A percentile compares a stretch with the other conserved stretches of the same genome.
phyloP scores from a whole-genome alignment of 2,329 filamentous ascomycete species.

The Coniella vitis region DNA sequence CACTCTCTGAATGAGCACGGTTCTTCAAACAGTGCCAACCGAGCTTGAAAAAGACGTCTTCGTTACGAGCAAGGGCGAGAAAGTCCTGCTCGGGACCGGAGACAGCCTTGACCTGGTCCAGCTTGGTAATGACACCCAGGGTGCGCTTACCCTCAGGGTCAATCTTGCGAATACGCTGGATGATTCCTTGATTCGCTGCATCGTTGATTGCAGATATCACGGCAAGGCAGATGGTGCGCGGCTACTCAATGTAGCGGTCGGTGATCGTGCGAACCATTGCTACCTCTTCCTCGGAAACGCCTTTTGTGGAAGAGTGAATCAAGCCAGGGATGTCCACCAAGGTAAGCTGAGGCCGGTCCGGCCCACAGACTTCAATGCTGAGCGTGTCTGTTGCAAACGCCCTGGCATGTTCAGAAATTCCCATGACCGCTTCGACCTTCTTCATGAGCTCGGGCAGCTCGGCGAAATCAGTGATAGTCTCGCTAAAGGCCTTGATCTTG shows the following conservation, averaged over 20 bases:
- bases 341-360: conserved; percentile 39
- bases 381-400: conserved; percentile 34
- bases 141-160: conserved; percentile 31
- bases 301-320: conserved; percentile 27
- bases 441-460: conserved; percentile 17
- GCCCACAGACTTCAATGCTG: conserved; percentile 34
- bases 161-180: conserved; percentile 26
- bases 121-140: conserved; percentile 43
- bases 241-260: conserved; percentile 45
- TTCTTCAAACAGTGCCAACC: conserved; percentile 35
- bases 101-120: conserved; percentile 26
- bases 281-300: conserved; percentile 33
- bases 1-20: conserved; percentile 24
- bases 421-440: conserved; percentile 35
- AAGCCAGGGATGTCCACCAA: conserved; percentile 47
- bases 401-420: conserved; percentile 26
- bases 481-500: neutral
- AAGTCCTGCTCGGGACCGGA: conserved; percentile 24
- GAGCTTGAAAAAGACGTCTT: conserved; percentile 26
- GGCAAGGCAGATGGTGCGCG: conserved; percentile 47
- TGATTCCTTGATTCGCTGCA: conserved; percentile 47
- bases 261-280: conserved; percentile 32
- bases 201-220: conserved; percentile 44
- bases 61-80: conserved; percentile 24
- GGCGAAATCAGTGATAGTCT: too few relatives aligned